Conservation (phyloP, 768 basidiomycete genomes). For the Cystobasidium ongulense region DNA sequence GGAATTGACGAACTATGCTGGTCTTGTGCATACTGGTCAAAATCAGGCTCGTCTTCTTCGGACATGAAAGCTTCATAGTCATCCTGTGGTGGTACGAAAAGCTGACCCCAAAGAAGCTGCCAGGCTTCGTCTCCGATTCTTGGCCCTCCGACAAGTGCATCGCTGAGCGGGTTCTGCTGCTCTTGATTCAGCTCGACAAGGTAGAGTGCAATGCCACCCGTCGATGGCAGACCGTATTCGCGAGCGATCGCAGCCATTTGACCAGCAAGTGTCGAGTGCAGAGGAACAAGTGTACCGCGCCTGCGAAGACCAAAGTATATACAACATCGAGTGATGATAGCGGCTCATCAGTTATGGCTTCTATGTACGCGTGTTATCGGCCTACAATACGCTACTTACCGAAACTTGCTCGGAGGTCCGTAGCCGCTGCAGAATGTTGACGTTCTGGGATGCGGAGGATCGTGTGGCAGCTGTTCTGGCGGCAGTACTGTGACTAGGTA, state of each 20-base stretch:
- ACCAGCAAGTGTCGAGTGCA: constrained; percentile 71
- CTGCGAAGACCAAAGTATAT: constrained; percentile 59
- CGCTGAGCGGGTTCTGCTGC: constrained; percentile 38
- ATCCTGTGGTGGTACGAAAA: constrained; percentile 33
- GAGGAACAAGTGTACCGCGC: constrained; percentile 75
- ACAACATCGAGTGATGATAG: not conserved
- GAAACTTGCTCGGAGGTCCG: constrained; percentile 39
- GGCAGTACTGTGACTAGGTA: constrained; percentile 78
- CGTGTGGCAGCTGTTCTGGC: constrained; percentile 61
- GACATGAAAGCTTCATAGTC: not conserved
- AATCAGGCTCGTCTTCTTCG: constrained; percentile 11
- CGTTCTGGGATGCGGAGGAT: constrained; percentile 45
- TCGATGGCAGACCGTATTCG: constrained; percentile 86
- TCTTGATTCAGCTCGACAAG: constrained; percentile 52
- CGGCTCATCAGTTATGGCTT: constrained; percentile 48
- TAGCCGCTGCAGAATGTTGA: constrained; percentile 49
- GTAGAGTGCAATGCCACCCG: constrained; percentile 72
- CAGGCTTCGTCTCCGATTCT: constrained; percentile 78
- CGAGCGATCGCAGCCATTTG: constrained; percentile 81
- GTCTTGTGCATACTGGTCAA: not conserved
- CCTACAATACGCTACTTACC: constrained; percentile 48
- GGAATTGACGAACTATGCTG: not conserved
- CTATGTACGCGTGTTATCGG: too few relatives aligned
- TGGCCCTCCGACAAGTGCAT: constrained; percentile 57
- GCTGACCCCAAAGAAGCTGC: constrained; percentile 64